These are phyloP conservation scores for Scutellaria baicalensis DNA, from an alignment of 257 asterid genomes.

Conservation along the genomic window DNA sequence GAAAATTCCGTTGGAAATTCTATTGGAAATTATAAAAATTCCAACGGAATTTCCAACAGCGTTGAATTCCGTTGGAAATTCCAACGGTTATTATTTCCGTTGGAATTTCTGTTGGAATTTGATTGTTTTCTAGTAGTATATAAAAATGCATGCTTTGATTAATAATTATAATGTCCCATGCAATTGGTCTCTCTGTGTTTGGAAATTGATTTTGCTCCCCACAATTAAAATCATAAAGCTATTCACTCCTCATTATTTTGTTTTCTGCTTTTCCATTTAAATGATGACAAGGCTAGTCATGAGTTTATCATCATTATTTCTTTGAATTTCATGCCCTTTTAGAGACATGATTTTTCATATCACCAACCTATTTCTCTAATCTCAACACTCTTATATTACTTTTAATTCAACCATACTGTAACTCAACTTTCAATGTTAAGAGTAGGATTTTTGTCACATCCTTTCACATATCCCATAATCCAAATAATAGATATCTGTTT, in stretches of 20 bases:
- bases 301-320: constrained; percentile 21
- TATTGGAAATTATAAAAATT: no score
- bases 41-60: no score
- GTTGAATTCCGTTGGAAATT: no score
- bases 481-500: no score
- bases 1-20: no score
- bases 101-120: no score
- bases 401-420: not conserved
- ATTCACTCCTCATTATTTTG: constrained; percentile 16
- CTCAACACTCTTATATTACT: not conserved
- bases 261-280: constrained; percentile 20
- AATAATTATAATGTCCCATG: not conserved
- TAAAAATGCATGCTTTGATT: not conserved
- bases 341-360: constrained; percentile 17
- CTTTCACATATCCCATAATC: no score
- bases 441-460: no score
- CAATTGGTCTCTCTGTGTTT: constrained; percentile 6
- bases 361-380: not conserved
- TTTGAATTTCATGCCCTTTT: constrained; percentile 27
- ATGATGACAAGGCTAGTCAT: constrained; percentile 24
- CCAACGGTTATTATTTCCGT: no score
- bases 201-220: constrained; percentile 33
- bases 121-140: no score
- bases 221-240: constrained; percentile 20
- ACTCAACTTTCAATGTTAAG: no score